Conservation (phyloP, 1,284 basidiomycete genomes). For the Puccinia polysora region DNA sequence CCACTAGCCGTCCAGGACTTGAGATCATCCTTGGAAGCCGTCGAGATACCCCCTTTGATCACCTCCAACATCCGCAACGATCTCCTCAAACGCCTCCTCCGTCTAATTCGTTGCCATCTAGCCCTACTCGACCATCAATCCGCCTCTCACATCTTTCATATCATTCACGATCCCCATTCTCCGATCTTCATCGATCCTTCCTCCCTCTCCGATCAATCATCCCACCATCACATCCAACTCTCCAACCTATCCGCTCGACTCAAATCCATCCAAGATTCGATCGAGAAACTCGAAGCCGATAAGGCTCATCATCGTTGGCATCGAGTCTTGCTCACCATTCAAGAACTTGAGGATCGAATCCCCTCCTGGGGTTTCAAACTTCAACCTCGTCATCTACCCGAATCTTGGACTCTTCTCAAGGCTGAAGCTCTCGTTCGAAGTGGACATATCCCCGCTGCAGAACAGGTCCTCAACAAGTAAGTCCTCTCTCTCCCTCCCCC, state of each 20-base stretch:
- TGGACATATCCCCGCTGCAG: slow-evolving; percentile 17
- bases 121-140: slow-evolving; percentile 6
- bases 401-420: slow-evolving; percentile 11
- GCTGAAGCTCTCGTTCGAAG: slow-evolving; percentile 9
- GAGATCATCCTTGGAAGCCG: slow-evolving; percentile 4
- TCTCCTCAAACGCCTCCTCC: slow-evolving; percentile 21
- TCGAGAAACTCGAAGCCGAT: neutral
- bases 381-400: slow-evolving; percentile 6
- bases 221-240: neutral
- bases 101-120: slow-evolving; percentile 17
- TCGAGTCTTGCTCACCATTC: neutral
- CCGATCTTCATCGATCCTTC: neutral
- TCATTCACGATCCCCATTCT: neutral
- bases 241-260: neutral
- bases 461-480: neutral
- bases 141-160: neutral
- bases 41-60: slow-evolving; percentile 3
- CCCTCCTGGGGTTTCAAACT: slow-evolving; percentile 7
- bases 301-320: slow-evolving; percentile 5
- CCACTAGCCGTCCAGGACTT: neutral
- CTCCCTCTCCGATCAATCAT: no score
- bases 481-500: neutral
- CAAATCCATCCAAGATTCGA: slow-evolving; percentile 2
- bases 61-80: neutral
- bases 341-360: neutral